phyloP scores from a whole-genome alignment of 2,329 filamentous ascomycete species.

The Arthroderma sp. region DNA sequence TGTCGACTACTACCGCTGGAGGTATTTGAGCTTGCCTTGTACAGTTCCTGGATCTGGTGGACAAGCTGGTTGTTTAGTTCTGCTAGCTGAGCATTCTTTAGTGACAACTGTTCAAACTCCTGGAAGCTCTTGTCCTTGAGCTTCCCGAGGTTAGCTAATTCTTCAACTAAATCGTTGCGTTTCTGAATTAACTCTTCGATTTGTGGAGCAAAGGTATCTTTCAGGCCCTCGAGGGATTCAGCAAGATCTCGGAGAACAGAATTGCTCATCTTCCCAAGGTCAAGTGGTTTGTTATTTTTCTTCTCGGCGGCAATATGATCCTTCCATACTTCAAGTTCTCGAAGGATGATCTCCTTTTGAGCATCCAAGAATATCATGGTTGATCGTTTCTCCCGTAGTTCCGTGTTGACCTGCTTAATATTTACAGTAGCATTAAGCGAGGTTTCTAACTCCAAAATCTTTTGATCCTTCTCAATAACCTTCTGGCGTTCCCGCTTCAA shows the following conservation, averaged over 20 bases:
- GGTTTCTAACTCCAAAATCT: slow-evolving; percentile 64
- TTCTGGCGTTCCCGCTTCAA: slow-evolving; percentile 72
- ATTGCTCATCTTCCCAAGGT: slow-evolving; percentile 58
- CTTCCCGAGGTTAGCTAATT: slow-evolving; percentile 67
- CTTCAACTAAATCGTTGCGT: slow-evolving; percentile 70
- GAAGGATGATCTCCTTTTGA: slow-evolving; percentile 88
- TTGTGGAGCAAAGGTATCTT: slow-evolving; percentile 60
- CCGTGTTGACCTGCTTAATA: slow-evolving; percentile 70
- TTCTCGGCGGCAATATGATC: slow-evolving; percentile 81
- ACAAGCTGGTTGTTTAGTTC: slow-evolving; percentile 94
- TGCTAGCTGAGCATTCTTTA: slow-evolving; percentile 85
- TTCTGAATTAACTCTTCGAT: slow-evolving; percentile 87
- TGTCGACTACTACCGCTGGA: slow-evolving; percentile 21
- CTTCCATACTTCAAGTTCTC: slow-evolving; percentile 77
- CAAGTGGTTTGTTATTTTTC: slow-evolving; percentile 65
- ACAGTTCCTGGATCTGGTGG: slow-evolving; percentile 83
- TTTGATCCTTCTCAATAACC: slow-evolving; percentile 73
- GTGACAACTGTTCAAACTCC: slow-evolving; percentile 88
- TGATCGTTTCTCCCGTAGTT: slow-evolving; percentile 82
- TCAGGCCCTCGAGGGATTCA: slow-evolving; percentile 53
- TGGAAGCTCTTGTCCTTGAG: slow-evolving; percentile 87
- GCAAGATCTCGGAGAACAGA: slow-evolving; percentile 52
- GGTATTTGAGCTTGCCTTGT: slow-evolving; percentile 61
- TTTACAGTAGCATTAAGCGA: slow-evolving; percentile 47
- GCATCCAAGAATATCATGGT: slow-evolving; percentile 91